Percentiles rank a stretch among this genome's conserved stretches.
phyloP scores from a whole-genome alignment of 2,329 filamentous ascomycete species.

The Cladophialophora psammophila region DNA sequence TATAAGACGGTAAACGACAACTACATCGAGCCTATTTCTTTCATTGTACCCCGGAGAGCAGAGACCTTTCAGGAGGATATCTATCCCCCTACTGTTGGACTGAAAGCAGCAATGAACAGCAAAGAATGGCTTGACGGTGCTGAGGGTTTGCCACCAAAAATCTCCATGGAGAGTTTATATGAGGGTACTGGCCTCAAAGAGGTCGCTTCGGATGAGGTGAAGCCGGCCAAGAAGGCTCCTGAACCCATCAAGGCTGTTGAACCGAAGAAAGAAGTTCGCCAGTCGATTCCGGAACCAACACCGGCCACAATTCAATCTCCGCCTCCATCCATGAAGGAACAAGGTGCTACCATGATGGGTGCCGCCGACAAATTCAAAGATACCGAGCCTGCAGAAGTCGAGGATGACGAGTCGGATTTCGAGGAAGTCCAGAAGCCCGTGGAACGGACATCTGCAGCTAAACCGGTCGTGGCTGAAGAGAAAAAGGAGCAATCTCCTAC shows the following conservation, averaged over 20 bases:
- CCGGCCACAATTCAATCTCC: constrained; percentile 54
- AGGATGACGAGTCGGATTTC: constrained; percentile 78
- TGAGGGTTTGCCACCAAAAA: constrained; percentile 83
- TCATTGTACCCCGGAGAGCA: constrained; percentile 91
- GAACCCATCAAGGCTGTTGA: constrained; percentile 54
- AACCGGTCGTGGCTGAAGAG: constrained; percentile 28
- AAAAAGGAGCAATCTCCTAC: constrained; percentile 27
- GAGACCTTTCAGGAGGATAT: constrained; percentile 98
- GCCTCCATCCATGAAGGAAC: constrained; percentile 78
- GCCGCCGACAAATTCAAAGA: constrained; percentile 89
- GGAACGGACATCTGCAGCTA: constrained; percentile 50
- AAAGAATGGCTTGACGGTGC: constrained; percentile 88
- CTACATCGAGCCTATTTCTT: constrained; percentile 96
- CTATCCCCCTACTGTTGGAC: constrained; percentile 83
- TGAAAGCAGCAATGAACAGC: constrained; percentile 79
- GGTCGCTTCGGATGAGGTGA: constrained; percentile 67
- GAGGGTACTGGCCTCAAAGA: constrained; percentile 83
- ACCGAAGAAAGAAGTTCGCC: constrained; percentile 56
- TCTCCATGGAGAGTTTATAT: constrained; percentile 91
- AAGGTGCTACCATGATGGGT: constrained; percentile 83
- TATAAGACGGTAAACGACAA: constrained; percentile 97
- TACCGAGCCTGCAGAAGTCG: constrained; percentile 68
- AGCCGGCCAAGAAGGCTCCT: constrained; percentile 52
- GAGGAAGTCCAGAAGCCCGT: constrained; percentile 82
- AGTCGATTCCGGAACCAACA: constrained; percentile 44